These are phyloP conservation scores for Myriosclerotinia duriaeana DNA, from an alignment of 2,329 filamentous ascomycete genomes.

Conservation along the genomic window DNA sequence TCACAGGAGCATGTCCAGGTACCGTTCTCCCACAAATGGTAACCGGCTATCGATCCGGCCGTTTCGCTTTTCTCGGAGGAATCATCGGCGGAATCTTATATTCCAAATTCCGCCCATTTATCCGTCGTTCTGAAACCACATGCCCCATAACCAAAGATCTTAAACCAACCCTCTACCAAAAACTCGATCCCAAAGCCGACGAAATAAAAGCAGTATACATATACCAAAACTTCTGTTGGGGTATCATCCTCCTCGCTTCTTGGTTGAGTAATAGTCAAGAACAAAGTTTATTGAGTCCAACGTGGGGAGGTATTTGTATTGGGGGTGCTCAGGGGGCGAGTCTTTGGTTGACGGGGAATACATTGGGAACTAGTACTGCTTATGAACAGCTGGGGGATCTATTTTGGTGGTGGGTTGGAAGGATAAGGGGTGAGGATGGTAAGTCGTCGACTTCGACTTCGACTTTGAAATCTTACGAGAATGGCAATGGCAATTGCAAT, in stretches of 20 bases:
- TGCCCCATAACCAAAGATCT: background rate
- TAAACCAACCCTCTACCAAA: slow-evolving; percentile 33
- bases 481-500: background rate
- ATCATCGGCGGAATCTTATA: slow-evolving; percentile 54
- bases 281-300: slow-evolving; percentile 28
- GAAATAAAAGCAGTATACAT: slow-evolving; percentile 22
- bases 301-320: slow-evolving; percentile 57
- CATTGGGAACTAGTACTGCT: slow-evolving; percentile 60
- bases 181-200: slow-evolving; percentile 16
- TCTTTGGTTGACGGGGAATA: slow-evolving; percentile 51
- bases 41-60: slow-evolving; percentile 51
- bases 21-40: slow-evolving; percentile 62
- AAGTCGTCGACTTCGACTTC: background rate
- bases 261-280: slow-evolving; percentile 20
- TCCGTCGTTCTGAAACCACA: slow-evolving; percentile 15
- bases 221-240: slow-evolving; percentile 32
- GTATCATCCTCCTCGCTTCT: slow-evolving; percentile 21
- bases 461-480: background rate
- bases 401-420: slow-evolving; percentile 44
- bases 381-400: slow-evolving; percentile 61
- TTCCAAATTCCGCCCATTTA: slow-evolving; percentile 35
- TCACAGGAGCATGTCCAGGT: slow-evolving; percentile 65
- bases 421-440: background rate
- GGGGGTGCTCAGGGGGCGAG: slow-evolving; percentile 58
- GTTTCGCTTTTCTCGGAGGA: slow-evolving; percentile 55